Percentiles rank a stretch among this genome's conserved stretches.
These are phyloP conservation scores for Hymenochaete sp. DNA, from an alignment of 1,284 basidiomycete genomes.

Conservation along the genomic window DNA sequence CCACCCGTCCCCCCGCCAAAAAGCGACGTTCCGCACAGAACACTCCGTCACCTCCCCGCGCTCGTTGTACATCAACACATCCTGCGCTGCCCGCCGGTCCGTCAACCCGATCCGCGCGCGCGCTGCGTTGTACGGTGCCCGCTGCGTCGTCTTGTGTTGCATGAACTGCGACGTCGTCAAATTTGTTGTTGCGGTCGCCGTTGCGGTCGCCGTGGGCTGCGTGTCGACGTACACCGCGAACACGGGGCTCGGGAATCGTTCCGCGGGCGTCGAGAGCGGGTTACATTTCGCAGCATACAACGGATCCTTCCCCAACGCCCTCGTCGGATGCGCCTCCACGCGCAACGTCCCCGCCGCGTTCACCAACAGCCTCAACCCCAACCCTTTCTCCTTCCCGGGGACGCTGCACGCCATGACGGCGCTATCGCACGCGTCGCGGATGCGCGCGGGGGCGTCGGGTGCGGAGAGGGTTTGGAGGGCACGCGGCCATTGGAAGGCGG, in stretches of 20 bases:
- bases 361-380: conserved; percentile 47
- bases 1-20: conserved; percentile 47
- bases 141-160: conserved; percentile 58
- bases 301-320: conserved; percentile 36
- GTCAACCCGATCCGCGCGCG: conserved; percentile 41
- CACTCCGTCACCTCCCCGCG: conserved; percentile 48
- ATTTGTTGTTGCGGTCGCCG: neutral
- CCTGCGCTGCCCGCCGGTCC: conserved; percentile 26
- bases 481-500: conserved; percentile 40
- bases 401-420: conserved; percentile 28
- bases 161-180: conserved; percentile 49
- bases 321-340: conserved; percentile 34
- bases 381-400: conserved; percentile 12
- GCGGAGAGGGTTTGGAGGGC: conserved; percentile 27
- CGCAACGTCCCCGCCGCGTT: conserved; percentile 36
- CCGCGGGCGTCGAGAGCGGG: conserved; percentile 27
- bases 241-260: conserved; percentile 22
- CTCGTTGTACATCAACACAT: conserved; percentile 58
- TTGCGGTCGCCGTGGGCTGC: conserved; percentile 22
- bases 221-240: conserved; percentile 45
- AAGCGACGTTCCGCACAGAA: conserved; percentile 60
- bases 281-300: conserved; percentile 32
- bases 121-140: conserved; percentile 50
- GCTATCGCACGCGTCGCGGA: conserved; percentile 36
- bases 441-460: conserved; percentile 25